Conservation (phyloP, 73 alveolate genomes). For the Uronychia setigera region DNA sequence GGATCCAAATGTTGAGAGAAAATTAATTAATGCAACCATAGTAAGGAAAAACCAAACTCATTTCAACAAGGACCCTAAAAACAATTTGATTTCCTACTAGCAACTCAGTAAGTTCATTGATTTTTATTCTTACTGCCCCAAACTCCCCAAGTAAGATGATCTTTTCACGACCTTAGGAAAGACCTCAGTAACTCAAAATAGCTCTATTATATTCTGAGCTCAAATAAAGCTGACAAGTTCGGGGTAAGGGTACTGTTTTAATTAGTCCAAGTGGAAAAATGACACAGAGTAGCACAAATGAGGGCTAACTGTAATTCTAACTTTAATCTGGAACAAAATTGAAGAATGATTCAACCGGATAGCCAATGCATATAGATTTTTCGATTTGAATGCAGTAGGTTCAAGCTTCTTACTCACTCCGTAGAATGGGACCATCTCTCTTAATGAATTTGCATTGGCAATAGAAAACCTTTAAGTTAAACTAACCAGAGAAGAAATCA, state of each 20-base stretch:
- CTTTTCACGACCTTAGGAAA: no score
- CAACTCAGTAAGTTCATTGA: not conserved
- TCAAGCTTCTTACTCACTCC: not conserved
- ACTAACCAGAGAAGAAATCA: not conserved
- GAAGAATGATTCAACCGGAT: not conserved
- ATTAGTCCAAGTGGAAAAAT: not conserved
- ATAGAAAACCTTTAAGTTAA: not conserved
- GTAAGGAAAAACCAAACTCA: not conserved
- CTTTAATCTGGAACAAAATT: not conserved
- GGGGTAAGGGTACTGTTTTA: not conserved
- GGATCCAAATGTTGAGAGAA: not conserved
- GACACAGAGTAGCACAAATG: not conserved
- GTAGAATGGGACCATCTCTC: not conserved
- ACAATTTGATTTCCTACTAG: not conserved
- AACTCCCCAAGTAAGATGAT: not conserved
- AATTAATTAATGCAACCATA: not conserved
- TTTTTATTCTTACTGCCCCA: not conserved
- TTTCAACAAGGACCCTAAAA: not conserved
- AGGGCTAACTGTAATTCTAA: not conserved
- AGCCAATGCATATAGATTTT: not conserved
- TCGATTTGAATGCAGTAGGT: not conserved
- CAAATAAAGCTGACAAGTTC: not conserved
- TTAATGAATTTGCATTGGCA: not conserved
- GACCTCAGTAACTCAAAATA: not conserved
- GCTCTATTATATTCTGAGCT: not conserved